Percentiles rank a stretch among this genome's conserved stretches.
Evolutionary conservation across 306 rosid genomes (phyloP).

Genomic region (Mimosa pudica): DNA sequence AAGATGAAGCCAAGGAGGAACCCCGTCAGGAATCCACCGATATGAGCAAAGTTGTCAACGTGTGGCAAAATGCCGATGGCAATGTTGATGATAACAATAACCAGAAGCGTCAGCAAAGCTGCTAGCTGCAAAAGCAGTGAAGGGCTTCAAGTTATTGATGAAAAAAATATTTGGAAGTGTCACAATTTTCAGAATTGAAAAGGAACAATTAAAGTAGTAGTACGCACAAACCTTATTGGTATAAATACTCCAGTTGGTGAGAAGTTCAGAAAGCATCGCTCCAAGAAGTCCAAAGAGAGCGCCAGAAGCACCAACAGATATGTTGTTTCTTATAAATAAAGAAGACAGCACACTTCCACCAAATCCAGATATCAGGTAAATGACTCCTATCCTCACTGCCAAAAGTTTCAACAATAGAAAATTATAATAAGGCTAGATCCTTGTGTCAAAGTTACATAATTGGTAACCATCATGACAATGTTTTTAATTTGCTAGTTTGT

Average conservation of each 20-base stretch:
- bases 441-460: background rate
- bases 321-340: conserved; percentile 61
- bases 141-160: conserved; percentile 4
- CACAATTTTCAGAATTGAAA: conserved; percentile 10
- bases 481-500: background rate
- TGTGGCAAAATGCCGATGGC: conserved; percentile 83
- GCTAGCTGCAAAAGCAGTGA: conserved; percentile 58
- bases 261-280: conserved; percentile 93
- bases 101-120: conserved; percentile 67
- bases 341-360: conserved; percentile 75
- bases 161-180: background rate
- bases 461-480: background rate
- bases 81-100: conserved; percentile 69
- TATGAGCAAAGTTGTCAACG: conserved; percentile 84
- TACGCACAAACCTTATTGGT: conserved; percentile 63
- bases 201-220: background rate
- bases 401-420: conserved; percentile 17
- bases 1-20: conserved; percentile 77
- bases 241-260: conserved; percentile 89
- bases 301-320: conserved; percentile 94
- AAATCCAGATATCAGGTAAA: conserved; percentile 74
- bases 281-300: conserved; percentile 95
- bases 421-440: conserved; percentile 20
- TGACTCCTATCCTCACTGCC: conserved; percentile 73
- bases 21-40: conserved; percentile 79